A percentile compares a stretch with the other conserved stretches of the same genome.
Conservation (phyloP, 352 stramenopile genomes). For the Phytophthora litchii region DNA sequence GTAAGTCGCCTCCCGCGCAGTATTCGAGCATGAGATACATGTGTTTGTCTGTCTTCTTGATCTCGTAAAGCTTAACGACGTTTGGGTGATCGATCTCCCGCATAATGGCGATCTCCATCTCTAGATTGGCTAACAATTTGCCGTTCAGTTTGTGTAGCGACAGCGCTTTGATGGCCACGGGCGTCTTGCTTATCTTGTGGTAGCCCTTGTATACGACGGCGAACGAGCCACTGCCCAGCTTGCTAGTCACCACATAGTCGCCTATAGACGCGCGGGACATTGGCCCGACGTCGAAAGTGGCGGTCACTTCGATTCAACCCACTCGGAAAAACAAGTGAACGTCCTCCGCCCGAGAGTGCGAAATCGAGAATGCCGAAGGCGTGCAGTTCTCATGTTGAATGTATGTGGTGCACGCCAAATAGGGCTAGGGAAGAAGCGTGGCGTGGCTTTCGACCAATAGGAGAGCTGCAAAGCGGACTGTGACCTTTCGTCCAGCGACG, state of each 20-base stretch:
- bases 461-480: background rate
- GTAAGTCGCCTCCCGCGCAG: slow-evolving; percentile 95
- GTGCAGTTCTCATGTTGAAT: slow-evolving; percentile 14
- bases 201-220: slow-evolving; percentile 90
- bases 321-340: slow-evolving; percentile 2
- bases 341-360: slow-evolving; percentile 20
- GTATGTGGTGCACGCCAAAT: slow-evolving; percentile 12
- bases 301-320: slow-evolving; percentile 11
- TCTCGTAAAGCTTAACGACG: slow-evolving; percentile 96
- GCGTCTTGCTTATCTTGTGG: slow-evolving; percentile 72
- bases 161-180: slow-evolving; percentile 96
- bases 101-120: slow-evolving; percentile 97
- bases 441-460: slow-evolving; percentile 12
- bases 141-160: slow-evolving; percentile 92
- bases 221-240: slow-evolving; percentile 94
- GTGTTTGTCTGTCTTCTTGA: slow-evolving; percentile 94
- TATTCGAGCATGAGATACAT: slow-evolving; percentile 98
- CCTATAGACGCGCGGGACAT: slow-evolving; percentile 74
- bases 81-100: slow-evolving; percentile 95
- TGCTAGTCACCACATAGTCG: slow-evolving; percentile 90
- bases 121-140: slow-evolving; percentile 96
- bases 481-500: slow-evolving; percentile 3
- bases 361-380: slow-evolving; percentile 26
- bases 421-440: slow-evolving; percentile 21
- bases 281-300: slow-evolving; percentile 8